Evolutionary conservation across 2,329 filamentous ascomycete genomes (phyloP), one percentile per base, ranked within the genome.

Genomic region (Hymenoscyphus salicellus): DNA sequence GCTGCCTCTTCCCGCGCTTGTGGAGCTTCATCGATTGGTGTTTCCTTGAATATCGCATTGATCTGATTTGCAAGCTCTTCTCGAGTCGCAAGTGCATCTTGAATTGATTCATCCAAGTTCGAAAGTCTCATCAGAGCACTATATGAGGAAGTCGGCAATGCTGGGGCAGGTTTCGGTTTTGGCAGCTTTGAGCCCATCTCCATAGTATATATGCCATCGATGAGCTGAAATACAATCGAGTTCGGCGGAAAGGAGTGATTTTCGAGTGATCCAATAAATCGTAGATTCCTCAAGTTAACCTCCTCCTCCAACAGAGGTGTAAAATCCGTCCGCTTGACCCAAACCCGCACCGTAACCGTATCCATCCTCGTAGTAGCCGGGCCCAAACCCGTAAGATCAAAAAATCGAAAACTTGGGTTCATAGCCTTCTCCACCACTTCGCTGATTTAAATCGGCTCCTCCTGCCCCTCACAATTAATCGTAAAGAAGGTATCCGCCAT

Each of bases 401-500:
- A 96, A 75, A 91, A 89, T 55, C 86, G 87, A 75, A 97, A 98
- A 72, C 90, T 92, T 68, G 95, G 95, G 76, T 97, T 97, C 84
- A 92, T 93, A n/a, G 91, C 88, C 72, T 87, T 87, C 70, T 90
- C 85, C 32, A 88, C 85, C 26, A 90, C 82, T 78, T 98, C 94
- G 73, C 93, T 97, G 72, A 97, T 86, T 76, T 97, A 97, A n/a
- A 97, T 79, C 0, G 94, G 93, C 17, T 92, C 88, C 57, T 83
- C 78, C 60, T 86, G 78, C 3, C 79, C 84, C 1, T 85, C 80
- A 56, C 88, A 85, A 76, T 97, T 93, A 60, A 97, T 75, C 2
- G 92, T 91, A 77, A 96, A 95, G 82, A 96, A 97, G 17, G 89
- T 88, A 78, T 97, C 90, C n/a, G 89, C 92, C 78, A 95, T 88